These are phyloP conservation scores for Posidonia oceanica DNA, from an alignment of 116 monocot genomes.

Conservation along the genomic window DNA sequence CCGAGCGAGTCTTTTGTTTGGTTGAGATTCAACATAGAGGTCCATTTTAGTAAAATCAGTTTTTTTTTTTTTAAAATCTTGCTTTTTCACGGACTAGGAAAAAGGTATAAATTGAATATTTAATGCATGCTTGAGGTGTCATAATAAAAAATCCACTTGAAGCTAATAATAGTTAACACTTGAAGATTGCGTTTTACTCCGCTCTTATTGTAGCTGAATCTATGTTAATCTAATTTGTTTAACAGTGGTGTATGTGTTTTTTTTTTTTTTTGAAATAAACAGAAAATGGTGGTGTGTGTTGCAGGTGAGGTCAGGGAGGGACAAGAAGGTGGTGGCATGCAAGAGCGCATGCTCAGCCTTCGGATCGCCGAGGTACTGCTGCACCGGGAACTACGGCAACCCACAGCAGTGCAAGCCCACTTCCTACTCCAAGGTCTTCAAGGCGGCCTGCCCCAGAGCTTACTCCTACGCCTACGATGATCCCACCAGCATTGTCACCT, in stretches of 20 bases:
- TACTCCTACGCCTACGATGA: constrained; percentile 85
- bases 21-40: too few relatives aligned
- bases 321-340: constrained; percentile 58
- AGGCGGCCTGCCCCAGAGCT: constrained; percentile 57
- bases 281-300: neutral
- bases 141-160: too few relatives aligned
- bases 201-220: too few relatives aligned
- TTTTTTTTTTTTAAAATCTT: too few relatives aligned
- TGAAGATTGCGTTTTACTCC: too few relatives aligned
- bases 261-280: neutral
- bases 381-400: constrained; percentile 64
- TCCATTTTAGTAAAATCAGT: too few relatives aligned
- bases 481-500: constrained; percentile 64
- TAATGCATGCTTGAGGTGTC: too few relatives aligned
- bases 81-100: too few relatives aligned
- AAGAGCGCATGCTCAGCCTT: constrained; percentile 76
- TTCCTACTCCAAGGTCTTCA: constrained; percentile 58
- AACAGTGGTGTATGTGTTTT: too few relatives aligned
- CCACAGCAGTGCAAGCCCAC: constrained; percentile 72
- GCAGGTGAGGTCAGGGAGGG: constrained; percentile 27
- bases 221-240: neutral
- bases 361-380: constrained; percentile 65
- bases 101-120: too few relatives aligned
- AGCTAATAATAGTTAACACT: too few relatives aligned
- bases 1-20: too few relatives aligned